Conservation (phyloP, 1,139 yeast genomes). For the Suhomyces atakaporum region DNA sequence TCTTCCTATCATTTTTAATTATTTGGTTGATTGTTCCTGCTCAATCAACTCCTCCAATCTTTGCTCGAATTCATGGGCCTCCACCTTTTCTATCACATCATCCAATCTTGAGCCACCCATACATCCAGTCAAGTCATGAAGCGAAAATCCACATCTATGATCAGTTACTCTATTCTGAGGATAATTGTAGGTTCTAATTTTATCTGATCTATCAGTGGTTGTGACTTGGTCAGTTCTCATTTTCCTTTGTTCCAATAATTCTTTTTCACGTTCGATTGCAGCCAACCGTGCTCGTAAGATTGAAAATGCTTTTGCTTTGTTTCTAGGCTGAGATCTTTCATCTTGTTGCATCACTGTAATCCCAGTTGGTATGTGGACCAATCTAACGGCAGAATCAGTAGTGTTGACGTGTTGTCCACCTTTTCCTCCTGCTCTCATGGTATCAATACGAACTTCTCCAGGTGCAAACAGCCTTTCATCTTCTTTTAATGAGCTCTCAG, state of each 20-base stretch:
- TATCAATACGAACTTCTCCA: slow-evolving; percentile 88
- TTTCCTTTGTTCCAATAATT: slow-evolving; percentile 63
- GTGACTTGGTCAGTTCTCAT: slow-evolving; percentile 82
- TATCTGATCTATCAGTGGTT: slow-evolving; percentile 88
- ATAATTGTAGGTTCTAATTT: slow-evolving; percentile 88
- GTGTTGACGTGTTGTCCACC: slow-evolving; percentile 99
- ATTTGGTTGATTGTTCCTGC: too few relatives aligned
- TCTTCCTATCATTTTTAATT: too few relatives aligned
- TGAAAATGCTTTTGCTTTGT: slow-evolving; percentile 91
- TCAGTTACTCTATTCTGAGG: slow-evolving; percentile 94
- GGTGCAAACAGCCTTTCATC: slow-evolving; percentile 79
- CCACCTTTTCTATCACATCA: slow-evolving; percentile 36
- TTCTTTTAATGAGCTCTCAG: slow-evolving; percentile 53
- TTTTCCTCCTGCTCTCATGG: slow-evolving; percentile 95
- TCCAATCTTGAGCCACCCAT: slow-evolving; percentile 72
- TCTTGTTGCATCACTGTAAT: slow-evolving; percentile 89
- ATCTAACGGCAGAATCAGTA: slow-evolving; percentile 93
- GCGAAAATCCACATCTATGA: slow-evolving; percentile 80
- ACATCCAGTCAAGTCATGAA: slow-evolving; percentile 80
- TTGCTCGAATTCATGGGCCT: slow-evolving; percentile 25
- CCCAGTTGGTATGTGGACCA: slow-evolving; percentile 92
- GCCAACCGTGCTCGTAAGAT: slow-evolving; percentile 83
- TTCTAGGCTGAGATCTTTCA: slow-evolving; percentile 91
- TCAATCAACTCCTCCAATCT: slow-evolving; percentile 23
- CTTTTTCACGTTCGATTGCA: slow-evolving; percentile 69